Evolutionary conservation across 1,139 yeast genomes (phyloP).

Genomic region (Pichia sp.): DNA sequence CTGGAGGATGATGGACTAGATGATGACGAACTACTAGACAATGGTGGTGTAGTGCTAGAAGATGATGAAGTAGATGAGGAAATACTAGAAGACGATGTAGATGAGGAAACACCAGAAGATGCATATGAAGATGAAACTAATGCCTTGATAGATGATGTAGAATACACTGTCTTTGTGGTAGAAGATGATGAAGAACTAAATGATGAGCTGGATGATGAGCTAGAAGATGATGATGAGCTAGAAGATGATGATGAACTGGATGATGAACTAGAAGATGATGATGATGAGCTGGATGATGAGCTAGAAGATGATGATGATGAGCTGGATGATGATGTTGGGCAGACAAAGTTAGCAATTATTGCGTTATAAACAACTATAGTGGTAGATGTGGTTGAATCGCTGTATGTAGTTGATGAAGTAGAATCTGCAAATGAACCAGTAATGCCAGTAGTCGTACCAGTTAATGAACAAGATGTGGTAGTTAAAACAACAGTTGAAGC

Average conservation of each 20-base stretch:
- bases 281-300: background rate
- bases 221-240: conserved; percentile 5
- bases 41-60: background rate
- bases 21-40: conserved; percentile 6
- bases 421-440: conserved; percentile 14
- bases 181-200: background rate
- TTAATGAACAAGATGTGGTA: conserved; percentile 13
- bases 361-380: conserved; percentile 12
- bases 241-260: conserved; percentile 1
- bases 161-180: background rate
- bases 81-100: conserved; percentile 3
- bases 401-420: conserved; percentile 3
- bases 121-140: background rate
- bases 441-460: conserved; percentile 1
- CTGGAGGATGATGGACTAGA: background rate
- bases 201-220: conserved; percentile 1
- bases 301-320: conserved; percentile 1
- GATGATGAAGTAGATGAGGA: background rate
- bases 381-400: conserved; percentile 1
- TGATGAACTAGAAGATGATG: conserved; percentile 2
- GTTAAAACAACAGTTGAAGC: conserved; percentile 1
- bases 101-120: background rate
- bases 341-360: conserved; percentile 13
- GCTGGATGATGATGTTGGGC: conserved; percentile 6
- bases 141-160: background rate